Evolutionary conservation across 2,329 filamentous ascomycete genomes (phyloP).

Genomic region (Aquanectria penicillioides): DNA sequence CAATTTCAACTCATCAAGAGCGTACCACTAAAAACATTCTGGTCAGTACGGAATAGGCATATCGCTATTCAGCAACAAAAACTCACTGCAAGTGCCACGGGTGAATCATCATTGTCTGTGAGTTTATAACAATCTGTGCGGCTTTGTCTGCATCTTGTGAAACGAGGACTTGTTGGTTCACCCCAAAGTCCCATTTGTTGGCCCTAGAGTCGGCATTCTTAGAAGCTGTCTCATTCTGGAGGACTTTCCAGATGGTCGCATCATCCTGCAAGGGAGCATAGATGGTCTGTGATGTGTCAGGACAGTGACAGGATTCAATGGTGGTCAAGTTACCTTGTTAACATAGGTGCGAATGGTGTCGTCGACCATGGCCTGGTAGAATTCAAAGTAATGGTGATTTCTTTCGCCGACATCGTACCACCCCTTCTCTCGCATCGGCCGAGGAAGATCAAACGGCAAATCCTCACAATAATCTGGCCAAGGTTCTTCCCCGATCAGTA

Average conservation of each 20-base stretch:
- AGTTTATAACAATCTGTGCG: slow-evolving; percentile 35
- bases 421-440: slow-evolving; percentile 18
- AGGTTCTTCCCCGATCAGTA: too few relatives aligned
- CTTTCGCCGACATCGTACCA: slow-evolving; percentile 31
- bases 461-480: slow-evolving; percentile 19
- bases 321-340: slow-evolving; percentile 6
- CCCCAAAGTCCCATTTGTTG: slow-evolving; percentile 13
- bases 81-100: slow-evolving; percentile 35
- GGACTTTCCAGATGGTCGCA: slow-evolving; percentile 18
- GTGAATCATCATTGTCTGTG: slow-evolving; percentile 32
- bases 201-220: not conserved
- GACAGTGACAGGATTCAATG: not conserved
- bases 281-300: slow-evolving; percentile 16
- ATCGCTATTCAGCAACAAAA: not conserved
- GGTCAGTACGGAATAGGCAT: too few relatives aligned
- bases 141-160: slow-evolving; percentile 25
- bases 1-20: too few relatives aligned
- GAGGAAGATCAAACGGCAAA: slow-evolving; percentile 29
- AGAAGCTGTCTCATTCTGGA: too few relatives aligned
- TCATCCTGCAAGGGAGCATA: slow-evolving; percentile 22
- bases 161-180: slow-evolving; percentile 25
- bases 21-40: too few relatives aligned
- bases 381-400: slow-evolving; percentile 16
- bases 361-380: not conserved
- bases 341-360: slow-evolving; percentile 3